Base-by-base conservation (phyloP, 345 rosid species). In the Heritiera littoralis region DNA sequence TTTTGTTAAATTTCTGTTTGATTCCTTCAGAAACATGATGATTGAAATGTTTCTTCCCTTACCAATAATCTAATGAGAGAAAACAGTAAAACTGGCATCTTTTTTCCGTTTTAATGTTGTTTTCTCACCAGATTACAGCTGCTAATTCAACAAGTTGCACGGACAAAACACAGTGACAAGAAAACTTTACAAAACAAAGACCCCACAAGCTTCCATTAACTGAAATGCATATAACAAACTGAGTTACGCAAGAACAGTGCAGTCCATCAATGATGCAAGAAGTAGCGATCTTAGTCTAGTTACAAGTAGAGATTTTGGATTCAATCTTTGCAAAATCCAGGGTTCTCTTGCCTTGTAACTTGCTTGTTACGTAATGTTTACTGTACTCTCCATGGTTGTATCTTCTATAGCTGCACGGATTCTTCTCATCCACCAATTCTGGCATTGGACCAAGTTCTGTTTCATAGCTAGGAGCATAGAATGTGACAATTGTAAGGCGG, bases 391-490 rank as follows among this genome's bases (percentile, higher is more conserved):
- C 97, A 86, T 93, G 98, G 84, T 85, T 89, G 84, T 89, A 94
- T 61, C 88, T 93, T 85, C 91, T 89, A 76, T 88, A 94, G 67
- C 85, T 94, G 93, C 92, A 87, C 83, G 94, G 97, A 80, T 88
- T 93, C 77, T 84, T 85, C 79, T 89, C 89, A 81, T 89, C 89
- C 86, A 93, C 89, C 77, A 94, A 55, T 77, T 90, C 95, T 68
- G 81, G 67, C 89, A 94, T 84, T 65, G 98, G 97, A 32, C 93
- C 97, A 51, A 94, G 79, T 78, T 94, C 91, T 46, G 87, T 77
- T 60, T 94, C 98, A 70, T 93, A 93, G 92, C 88, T 89, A 46
- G 98, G 98, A 58, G 97, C 97, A 80, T 93, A 94, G 79, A 94
- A 94, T 54, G 97, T 93, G 79, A 89, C 98, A 10, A 94, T 90